These are phyloP conservation scores for Barnettozyma sucrosica DNA, from an alignment of 805 yeast species.

Conservation along the genomic window DNA sequence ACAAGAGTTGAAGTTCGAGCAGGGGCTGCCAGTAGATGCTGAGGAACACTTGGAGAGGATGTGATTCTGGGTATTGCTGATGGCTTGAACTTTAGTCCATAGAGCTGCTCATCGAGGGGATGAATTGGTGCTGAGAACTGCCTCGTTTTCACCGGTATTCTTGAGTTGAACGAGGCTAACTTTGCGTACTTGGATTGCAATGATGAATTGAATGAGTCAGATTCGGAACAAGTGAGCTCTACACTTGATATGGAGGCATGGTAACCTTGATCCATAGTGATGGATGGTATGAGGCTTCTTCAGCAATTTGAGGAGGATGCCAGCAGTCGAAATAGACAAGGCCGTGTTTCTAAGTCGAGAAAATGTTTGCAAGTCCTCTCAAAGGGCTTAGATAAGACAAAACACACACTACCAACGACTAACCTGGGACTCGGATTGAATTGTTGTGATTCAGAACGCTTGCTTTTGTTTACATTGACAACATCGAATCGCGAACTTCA, in stretches of 20 bases:
- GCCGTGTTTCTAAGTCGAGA: too few relatives aligned
- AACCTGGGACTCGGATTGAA: neutral
- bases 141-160: slow-evolving; percentile 18
- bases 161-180: slow-evolving; percentile 10
- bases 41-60: slow-evolving; percentile 15
- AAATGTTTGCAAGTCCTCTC: neutral
- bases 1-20: neutral
- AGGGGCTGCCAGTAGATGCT: neutral
- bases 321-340: neutral
- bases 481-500: neutral
- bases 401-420: neutral
- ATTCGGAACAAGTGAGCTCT: neutral
- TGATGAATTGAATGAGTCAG: slow-evolving; percentile 2
- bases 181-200: slow-evolving; percentile 13
- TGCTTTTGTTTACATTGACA: neutral
- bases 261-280: neutral
- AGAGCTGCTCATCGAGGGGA: slow-evolving; percentile 13
- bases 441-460: neutral
- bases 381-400: neutral
- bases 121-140: slow-evolving; percentile 21
- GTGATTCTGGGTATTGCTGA: slow-evolving; percentile 22
- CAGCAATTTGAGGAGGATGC: neutral
- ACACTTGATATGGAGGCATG: neutral
- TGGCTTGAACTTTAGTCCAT: slow-evolving; percentile 10
- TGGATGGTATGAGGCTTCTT: neutral